Evolutionary conservation across 2,329 filamentous ascomycete species (phyloP), one percentile per base, ranked within the genome.

Genomic region (Didymella lethalis): DNA sequence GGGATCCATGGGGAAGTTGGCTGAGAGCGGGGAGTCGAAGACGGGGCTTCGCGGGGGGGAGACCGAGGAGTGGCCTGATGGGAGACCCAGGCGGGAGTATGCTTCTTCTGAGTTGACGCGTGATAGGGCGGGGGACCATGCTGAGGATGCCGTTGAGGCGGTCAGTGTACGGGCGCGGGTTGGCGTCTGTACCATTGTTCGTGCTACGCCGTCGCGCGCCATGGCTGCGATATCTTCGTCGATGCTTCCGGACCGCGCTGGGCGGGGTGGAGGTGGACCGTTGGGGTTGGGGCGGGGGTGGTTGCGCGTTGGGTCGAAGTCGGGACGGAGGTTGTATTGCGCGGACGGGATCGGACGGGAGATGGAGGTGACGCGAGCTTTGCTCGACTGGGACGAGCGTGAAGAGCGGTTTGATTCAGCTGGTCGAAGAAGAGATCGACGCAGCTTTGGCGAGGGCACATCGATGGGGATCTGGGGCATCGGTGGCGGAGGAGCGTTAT

Each of bases 151-250:
- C 0, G 63, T 59, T 2, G 61, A 57, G 11, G 57, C 61, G n/a
- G 62, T 66, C 4, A 31, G 12, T 32, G 48, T 25, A 38, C 63
- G 65, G 11, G 44, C 28, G 31, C 61, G 59, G 23, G 54, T 48
- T 7, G 36, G 52, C 16, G 34, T 28, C 16, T 48, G 38, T 0
- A 69, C 46, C 1, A 63, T 56, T 58, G 66, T 65, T 40, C 68
- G 67, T 1, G 59, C 55, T 7, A 52, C 51, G 10, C 45, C 43
- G 7, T 66, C 61, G 10, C 52, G 64, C 59, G 62, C 65, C n/a
- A 69, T 55, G 6, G 56, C 57, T 2, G 64, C 18, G 2, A 61
- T 66, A 4, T 64, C 59, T 4, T 63, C 49, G 14, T 67, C 67
- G 11, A 68, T 51, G 29, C 58, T 65, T 0, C 54, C 57, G 3